Percentiles rank a stretch among this genome's conserved stretches.
phyloP scores from a whole-genome alignment of 345 rosid species.

The Combretum micranthum region DNA sequence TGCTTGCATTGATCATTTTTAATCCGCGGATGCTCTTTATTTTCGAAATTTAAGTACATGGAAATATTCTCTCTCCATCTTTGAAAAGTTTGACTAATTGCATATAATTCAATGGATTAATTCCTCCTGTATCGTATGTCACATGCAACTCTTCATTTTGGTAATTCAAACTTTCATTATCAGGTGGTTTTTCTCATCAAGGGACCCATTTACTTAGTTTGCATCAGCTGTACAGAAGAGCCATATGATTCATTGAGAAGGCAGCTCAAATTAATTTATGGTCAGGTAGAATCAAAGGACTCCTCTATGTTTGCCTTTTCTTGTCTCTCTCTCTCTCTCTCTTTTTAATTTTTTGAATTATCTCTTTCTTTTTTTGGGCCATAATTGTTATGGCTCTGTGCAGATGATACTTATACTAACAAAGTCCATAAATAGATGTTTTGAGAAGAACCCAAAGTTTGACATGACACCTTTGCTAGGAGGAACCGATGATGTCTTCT shows the following conservation, averaged over 20 bases:
- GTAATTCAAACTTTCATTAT: conserved; percentile 5
- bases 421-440: conserved; percentile 89
- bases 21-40: too few species aligned
- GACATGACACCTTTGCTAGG: conserved; percentile 99
- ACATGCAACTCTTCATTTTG: too few species aligned
- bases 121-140: too few species aligned
- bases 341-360: background rate
- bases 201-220: conserved; percentile 95
- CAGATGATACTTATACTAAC: conserved; percentile 99
- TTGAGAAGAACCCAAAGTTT: conserved; percentile 93
- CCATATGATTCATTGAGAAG: conserved; percentile 81
- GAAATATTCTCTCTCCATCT: too few species aligned
- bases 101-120: too few species aligned
- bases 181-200: conserved; percentile 97
- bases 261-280: conserved; percentile 89
- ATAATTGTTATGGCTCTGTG: conserved; percentile 24
- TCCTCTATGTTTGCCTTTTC: background rate
- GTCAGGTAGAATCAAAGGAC: conserved; percentile 57
- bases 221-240: conserved; percentile 97
- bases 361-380: background rate
- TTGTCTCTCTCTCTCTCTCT: too few species aligned
- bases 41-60: too few species aligned
- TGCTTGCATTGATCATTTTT: too few species aligned
- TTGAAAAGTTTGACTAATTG: too few species aligned
- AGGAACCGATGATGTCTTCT: conserved; percentile 97